Conservation (phyloP, 2,329 filamentous ascomycete species). For the Pyrenochaeta sp. region DNA sequence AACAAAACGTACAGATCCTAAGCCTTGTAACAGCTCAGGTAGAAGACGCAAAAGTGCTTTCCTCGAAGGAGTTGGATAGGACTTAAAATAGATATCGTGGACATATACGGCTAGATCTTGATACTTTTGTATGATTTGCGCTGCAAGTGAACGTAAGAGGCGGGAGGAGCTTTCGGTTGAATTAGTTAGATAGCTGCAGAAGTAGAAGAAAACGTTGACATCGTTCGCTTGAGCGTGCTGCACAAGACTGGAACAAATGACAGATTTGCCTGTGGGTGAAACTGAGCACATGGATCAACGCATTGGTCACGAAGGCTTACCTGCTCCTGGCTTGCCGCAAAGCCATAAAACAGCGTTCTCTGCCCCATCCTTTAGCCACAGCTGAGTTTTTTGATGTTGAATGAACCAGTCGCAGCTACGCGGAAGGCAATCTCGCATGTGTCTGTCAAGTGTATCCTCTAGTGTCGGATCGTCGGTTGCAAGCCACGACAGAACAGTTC, state of each 20-base stretch:
- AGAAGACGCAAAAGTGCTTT: constrained; percentile 12
- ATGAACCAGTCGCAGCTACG: constrained; percentile 20
- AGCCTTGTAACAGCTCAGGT: constrained; percentile 8
- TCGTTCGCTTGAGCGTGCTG: constrained; percentile 8
- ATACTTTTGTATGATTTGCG: constrained; percentile 16
- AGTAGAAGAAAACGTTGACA: constrained; percentile 16
- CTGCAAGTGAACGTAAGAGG: constrained; percentile 10
- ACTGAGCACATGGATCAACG: no score
- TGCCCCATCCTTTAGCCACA: constrained; percentile 11
- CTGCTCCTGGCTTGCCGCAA: constrained; percentile 23
- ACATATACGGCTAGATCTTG: constrained; percentile 11
- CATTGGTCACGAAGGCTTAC: constrained; percentile 6
- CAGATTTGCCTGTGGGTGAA: constrained; percentile 14
- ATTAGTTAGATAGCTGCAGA: constrained; percentile 11
- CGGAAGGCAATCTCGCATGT: constrained; percentile 8
- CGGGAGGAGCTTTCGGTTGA: neutral
- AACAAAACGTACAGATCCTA: constrained; percentile 15
- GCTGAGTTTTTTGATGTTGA: constrained; percentile 7
- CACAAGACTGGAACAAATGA: constrained; percentile 15
- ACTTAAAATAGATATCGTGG: constrained; percentile 6
- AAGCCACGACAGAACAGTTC: neutral
- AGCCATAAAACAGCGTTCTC: constrained; percentile 15
- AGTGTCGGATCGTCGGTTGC: neutral
- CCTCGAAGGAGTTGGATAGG: constrained; percentile 4
- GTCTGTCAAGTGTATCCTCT: constrained; percentile 13